These are phyloP conservation scores for Cryptococcus sp. DNA, from an alignment of 1,284 basidiomycete species.

Conservation along the genomic window DNA sequence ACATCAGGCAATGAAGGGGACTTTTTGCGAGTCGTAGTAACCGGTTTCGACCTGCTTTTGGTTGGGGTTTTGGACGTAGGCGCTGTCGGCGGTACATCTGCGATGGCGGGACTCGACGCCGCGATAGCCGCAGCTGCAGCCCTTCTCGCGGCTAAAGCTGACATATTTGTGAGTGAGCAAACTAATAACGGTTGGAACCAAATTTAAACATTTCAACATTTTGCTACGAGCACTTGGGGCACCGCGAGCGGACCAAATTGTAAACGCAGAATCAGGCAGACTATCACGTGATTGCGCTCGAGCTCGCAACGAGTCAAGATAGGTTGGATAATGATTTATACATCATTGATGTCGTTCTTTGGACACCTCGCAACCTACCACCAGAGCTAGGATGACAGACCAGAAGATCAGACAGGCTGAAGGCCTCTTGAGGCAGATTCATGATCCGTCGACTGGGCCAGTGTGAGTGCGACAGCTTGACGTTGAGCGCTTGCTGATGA, in stretches of 20 bases:
- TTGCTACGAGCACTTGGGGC: background rate
- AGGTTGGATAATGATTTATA: background rate
- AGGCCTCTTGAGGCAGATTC: conserved; percentile 61
- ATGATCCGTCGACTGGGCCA: conserved; percentile 39
- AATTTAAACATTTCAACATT: too few relatives aligned
- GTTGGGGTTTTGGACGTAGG: too few relatives aligned
- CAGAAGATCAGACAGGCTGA: conserved; percentile 67
- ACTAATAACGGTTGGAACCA: too few relatives aligned
- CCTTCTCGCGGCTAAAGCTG: conserved; percentile 23
- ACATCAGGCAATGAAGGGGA: too few relatives aligned
- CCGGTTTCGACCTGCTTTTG: too few relatives aligned
- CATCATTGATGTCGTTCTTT: background rate
- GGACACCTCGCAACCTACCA: background rate
- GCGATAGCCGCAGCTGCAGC: conserved; percentile 14
- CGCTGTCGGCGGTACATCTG: too few relatives aligned
- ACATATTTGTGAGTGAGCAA: conserved; percentile 8
- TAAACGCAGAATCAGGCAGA: background rate
- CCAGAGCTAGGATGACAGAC: conserved; percentile 21
- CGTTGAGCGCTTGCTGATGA: conserved; percentile 11
- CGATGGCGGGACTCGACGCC: too few relatives aligned
- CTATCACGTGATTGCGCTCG: conserved; percentile 1
- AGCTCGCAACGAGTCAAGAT: background rate
- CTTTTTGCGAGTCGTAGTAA: too few relatives aligned
- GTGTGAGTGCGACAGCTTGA: conserved; percentile 38
- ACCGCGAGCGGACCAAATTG: background rate